Percentiles rank a stretch among this genome's conserved stretches.
Evolutionary conservation across 2,329 filamentous ascomycete species (phyloP).

Genomic region (Cercospora brassicicola): DNA sequence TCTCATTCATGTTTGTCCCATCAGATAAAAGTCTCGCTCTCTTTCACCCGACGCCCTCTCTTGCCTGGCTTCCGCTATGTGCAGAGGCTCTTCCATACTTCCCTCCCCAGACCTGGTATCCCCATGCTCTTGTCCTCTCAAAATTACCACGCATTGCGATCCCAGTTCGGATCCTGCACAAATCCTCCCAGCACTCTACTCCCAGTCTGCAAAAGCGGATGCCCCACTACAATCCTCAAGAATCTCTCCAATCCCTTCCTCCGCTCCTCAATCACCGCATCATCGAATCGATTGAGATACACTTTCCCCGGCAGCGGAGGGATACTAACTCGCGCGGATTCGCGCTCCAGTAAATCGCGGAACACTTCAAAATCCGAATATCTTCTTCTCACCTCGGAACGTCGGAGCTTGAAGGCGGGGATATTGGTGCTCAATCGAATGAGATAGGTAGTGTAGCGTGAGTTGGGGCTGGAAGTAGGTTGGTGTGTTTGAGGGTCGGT

Average conservation of each 20-base stretch:
- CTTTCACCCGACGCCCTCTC: not conserved
- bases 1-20: not conserved
- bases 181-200: constrained; percentile 95
- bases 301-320: constrained; percentile 95
- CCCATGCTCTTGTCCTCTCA: not conserved
- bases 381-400: constrained; percentile 79
- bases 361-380: constrained; percentile 99
- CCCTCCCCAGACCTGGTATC: too few relatives aligned
- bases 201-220: constrained; percentile 93
- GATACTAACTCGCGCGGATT: constrained; percentile 90
- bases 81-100: not conserved
- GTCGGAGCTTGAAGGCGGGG: constrained; percentile 92
- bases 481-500: constrained; percentile 92
- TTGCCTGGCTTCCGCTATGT: not conserved
- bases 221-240: constrained; percentile 93
- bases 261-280: constrained; percentile 95
- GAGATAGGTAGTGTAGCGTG: constrained; percentile 95
- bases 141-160: constrained; percentile 76
- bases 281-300: constrained; percentile 95
- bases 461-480: constrained; percentile 59
- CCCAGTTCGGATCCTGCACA: constrained; percentile 93
- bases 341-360: constrained; percentile 94
- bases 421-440: constrained; percentile 98
- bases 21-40: not conserved
- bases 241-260: constrained; percentile 91